Conservation (phyloP, 805 yeast genomes). For the Peterozyma toletana region DNA sequence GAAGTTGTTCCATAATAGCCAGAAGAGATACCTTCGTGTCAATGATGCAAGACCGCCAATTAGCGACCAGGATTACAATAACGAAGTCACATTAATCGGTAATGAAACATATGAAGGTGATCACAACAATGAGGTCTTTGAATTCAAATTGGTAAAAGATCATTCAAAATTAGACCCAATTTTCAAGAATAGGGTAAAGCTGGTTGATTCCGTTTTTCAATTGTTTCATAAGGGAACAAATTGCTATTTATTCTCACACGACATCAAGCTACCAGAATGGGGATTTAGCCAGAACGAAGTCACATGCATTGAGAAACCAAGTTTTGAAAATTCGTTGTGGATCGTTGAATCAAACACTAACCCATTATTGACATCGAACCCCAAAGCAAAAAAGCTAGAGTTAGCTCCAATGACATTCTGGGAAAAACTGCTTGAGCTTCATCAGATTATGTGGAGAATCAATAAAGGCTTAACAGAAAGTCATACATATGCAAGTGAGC, state of each 20-base stretch:
- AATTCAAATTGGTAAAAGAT: slow-evolving; percentile 41
- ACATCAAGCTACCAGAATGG: slow-evolving; percentile 72
- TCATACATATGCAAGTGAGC: slow-evolving; percentile 46
- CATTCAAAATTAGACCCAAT: slow-evolving; percentile 21
- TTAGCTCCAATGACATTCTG: slow-evolving; percentile 30
- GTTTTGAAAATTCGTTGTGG: slow-evolving; percentile 63
- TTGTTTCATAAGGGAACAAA: slow-evolving; percentile 58
- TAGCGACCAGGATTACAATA: slow-evolving; percentile 84
- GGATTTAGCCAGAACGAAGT: slow-evolving; percentile 85
- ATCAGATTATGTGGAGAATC: slow-evolving; percentile 45
- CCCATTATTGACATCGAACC: slow-evolving; percentile 33
- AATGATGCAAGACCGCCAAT: slow-evolving; percentile 76
- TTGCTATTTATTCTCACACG: slow-evolving; percentile 73
- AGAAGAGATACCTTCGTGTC: slow-evolving; percentile 65
- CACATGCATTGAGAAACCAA: slow-evolving; percentile 73
- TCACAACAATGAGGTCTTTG: slow-evolving; percentile 57
- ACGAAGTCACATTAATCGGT: slow-evolving; percentile 74
- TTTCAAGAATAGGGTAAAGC: slow-evolving; percentile 32
- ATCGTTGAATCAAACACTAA: slow-evolving; percentile 60
- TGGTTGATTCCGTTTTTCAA: slow-evolving; percentile 66
- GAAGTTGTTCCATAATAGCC: slow-evolving; percentile 60
- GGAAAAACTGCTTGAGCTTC: slow-evolving; percentile 47
- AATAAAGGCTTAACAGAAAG: slow-evolving; percentile 39
- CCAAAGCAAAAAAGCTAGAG: slow-evolving; percentile 23
- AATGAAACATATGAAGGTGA: slow-evolving; percentile 57